phyloP scores from a whole-genome alignment of 352 stramenopile genomes.

The Phytophthora cactorum region DNA sequence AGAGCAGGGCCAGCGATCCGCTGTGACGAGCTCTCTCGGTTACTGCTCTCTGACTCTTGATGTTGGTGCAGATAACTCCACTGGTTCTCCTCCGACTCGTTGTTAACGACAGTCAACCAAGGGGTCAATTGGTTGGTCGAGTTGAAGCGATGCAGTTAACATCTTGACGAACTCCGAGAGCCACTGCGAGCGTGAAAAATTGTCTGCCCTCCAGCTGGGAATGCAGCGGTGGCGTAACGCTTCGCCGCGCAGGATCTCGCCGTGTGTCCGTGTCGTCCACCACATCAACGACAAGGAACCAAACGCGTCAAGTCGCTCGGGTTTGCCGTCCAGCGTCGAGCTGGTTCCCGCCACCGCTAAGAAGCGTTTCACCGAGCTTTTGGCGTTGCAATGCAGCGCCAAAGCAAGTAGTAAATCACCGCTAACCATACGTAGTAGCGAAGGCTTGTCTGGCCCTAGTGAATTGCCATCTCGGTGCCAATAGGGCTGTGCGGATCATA shows the following conservation, averaged over 20 bases:
- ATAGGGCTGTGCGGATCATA: no score
- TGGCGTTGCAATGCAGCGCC: background rate
- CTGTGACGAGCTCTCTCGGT: conserved; percentile 20
- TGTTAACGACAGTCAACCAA: conserved; percentile 1
- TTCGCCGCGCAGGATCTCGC: conserved; percentile 12
- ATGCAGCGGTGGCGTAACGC: conserved; percentile 23
- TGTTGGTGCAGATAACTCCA: background rate
- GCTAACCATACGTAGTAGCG: background rate
- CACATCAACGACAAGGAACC: background rate
- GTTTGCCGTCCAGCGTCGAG: background rate
- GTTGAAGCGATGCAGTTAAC: conserved; percentile 3
- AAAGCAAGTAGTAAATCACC: background rate
- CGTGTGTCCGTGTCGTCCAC: background rate
- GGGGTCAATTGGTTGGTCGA: background rate
- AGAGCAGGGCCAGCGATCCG: conserved; percentile 15
- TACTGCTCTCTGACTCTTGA: conserved; percentile 15
- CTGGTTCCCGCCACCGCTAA: background rate
- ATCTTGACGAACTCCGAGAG: conserved; percentile 25
- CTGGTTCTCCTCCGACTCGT: conserved; percentile 8
- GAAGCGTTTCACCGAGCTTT: no score
- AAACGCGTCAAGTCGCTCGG: background rate
- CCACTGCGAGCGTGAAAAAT: conserved; percentile 16
- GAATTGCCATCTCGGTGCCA: no score
- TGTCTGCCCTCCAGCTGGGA: conserved; percentile 18
- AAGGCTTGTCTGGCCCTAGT: background rate